phyloP scores from a whole-genome alignment of 2,329 filamentous ascomycete species.

The Thermoascus crustaceus region DNA sequence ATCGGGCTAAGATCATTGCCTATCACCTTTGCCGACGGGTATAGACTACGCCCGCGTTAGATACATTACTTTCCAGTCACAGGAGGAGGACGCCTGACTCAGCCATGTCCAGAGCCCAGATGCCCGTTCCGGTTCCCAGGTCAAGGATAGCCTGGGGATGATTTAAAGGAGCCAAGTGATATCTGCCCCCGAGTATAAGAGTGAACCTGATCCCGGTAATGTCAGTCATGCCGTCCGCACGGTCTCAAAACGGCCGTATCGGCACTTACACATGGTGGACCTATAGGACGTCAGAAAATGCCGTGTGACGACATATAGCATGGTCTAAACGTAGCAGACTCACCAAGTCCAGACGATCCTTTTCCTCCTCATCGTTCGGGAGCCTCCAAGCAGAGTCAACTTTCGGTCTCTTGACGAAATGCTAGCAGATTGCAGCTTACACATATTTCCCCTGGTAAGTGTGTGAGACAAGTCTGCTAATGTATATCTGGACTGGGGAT shows the following conservation, averaged over 20 bases:
- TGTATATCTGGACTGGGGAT: not conserved
- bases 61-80: not conserved
- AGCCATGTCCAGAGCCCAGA: constrained; percentile 8
- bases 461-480: not conserved
- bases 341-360: constrained; percentile 1
- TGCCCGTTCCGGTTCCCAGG: not conserved
- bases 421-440: not conserved
- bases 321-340: too few relatives aligned
- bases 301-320: not conserved
- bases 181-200: constrained; percentile 4
- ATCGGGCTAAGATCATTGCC: constrained; percentile 7
- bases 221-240: not conserved
- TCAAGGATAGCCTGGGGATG: constrained; percentile 6
- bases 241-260: not conserved
- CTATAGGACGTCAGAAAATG: not conserved
- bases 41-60: constrained; percentile 1
- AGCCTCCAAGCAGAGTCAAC: not conserved
- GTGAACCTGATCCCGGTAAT: not conserved
- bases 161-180: constrained; percentile 5
- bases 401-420: not conserved
- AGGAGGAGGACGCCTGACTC: constrained; percentile 2
- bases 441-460: not conserved
- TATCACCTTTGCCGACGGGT: constrained; percentile 6
- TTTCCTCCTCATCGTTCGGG: not conserved
- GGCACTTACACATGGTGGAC: not conserved